Conservation (phyloP, 2,329 filamentous ascomycete species). For the Epichloe festucae region DNA sequence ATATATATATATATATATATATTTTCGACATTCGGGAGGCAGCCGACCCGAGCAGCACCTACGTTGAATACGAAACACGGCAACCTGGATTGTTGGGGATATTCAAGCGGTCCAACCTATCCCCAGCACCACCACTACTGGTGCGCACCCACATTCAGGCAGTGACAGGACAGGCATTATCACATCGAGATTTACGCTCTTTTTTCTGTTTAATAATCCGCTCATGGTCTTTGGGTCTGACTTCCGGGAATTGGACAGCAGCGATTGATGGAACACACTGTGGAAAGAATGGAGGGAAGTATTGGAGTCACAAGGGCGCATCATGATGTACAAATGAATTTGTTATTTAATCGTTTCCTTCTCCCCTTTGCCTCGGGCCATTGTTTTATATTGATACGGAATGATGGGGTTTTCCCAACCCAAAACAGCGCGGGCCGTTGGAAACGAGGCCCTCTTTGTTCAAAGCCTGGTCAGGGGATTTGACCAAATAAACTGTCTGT, state of each 20-base stretch:
- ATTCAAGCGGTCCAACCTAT: not conserved
- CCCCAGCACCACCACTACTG: not conserved
- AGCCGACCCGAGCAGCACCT: not conserved
- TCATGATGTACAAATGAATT: constrained; percentile 12
- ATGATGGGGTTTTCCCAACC: not conserved
- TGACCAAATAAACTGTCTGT: constrained; percentile 4
- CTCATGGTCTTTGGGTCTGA: constrained; percentile 4
- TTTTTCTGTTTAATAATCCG: not conserved
- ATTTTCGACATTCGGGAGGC: not conserved
- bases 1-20: not conserved
- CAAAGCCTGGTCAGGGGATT: constrained; percentile 15
- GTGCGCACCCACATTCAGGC: not conserved
- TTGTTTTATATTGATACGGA: constrained; percentile 1
- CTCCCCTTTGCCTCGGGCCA: constrained; percentile 1
- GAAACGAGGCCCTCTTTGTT: constrained; percentile 4
- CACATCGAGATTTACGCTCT: not conserved
- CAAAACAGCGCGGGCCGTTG: constrained; percentile 1
- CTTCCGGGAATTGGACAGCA: constrained; percentile 5
- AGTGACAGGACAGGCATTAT: not conserved
- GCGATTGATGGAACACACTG: constrained; percentile 10
- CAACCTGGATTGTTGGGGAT: not conserved
- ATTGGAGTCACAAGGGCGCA: constrained; percentile 14
- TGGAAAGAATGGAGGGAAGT: constrained; percentile 10
- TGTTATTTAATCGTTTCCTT: constrained; percentile 11
- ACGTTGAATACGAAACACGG: not conserved